Percentiles rank a stretch among this genome's conserved stretches.
Evolutionary conservation across 2,329 filamentous ascomycete species (phyloP).

Genomic region (Hypomyces rosellus): DNA sequence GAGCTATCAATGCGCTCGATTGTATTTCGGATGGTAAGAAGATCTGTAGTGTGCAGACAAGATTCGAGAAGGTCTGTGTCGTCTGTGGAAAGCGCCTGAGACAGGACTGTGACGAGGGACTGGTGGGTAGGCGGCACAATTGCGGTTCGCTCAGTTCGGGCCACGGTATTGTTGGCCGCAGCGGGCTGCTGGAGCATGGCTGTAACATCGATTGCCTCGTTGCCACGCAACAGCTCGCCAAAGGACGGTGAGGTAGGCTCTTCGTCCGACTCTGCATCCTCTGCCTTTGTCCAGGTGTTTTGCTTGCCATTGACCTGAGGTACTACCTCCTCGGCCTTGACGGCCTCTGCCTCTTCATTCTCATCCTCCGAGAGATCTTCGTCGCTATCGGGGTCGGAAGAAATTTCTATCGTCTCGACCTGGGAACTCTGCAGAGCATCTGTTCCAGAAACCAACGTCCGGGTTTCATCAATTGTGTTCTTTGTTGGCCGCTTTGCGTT

Average conservation of each 20-base stretch:
- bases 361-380: conserved; percentile 42
- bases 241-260: conserved; percentile 63
- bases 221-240: conserved; percentile 73
- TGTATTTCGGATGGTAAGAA: conserved; percentile 73
- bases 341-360: conserved; percentile 23
- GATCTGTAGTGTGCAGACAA: conserved; percentile 76
- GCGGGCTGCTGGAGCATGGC: conserved; percentile 45
- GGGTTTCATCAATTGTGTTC: conserved; percentile 52
- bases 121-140: conserved; percentile 63
- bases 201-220: conserved; percentile 70
- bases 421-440: conserved; percentile 32
- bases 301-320: conserved; percentile 21
- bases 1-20: conserved; percentile 85
- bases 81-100: conserved; percentile 88
- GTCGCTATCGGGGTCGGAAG: conserved; percentile 47
- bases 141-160: conserved; percentile 39
- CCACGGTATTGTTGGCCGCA: conserved; percentile 22
- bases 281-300: conserved; percentile 17
- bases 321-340: conserved; percentile 9
- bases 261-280: conserved; percentile 35
- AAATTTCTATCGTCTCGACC: conserved; percentile 49
- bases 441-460: conserved; percentile 44
- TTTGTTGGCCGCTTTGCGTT: conserved; percentile 46
- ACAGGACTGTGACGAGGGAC: conserved; percentile 85
- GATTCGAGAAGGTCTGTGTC: conserved; percentile 86